Evolutionary conservation across 768 basidiomycete genomes (phyloP), one percentile per base, ranked within the genome.

Genomic region (Chlorophyllum brunneum): DNA sequence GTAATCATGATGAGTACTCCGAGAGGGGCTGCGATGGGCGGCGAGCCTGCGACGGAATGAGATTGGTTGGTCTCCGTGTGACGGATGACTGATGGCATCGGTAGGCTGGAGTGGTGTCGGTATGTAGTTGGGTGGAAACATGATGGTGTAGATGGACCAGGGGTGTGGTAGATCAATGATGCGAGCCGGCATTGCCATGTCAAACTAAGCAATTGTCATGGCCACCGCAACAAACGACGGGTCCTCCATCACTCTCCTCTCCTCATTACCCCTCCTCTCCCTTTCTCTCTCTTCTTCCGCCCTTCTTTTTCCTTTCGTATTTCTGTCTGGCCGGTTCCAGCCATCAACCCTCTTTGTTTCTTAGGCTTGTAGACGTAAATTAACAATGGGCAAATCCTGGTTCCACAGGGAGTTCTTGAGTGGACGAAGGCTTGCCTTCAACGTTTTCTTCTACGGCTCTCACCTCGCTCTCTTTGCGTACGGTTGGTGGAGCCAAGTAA

Each of bases 401-500:
- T 79, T 91, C 61, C 78, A 75, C 34, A 77, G 80, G 60, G 88
- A 92, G 69, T 79, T 91, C 56, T 72, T 88, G 48, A 68, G 61
- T 29, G 77, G 77, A 2, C 73, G 82, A 61, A 79, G 87, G 60
- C 80, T 91, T 57, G 65, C 72, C 49, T 89, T 92, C 70, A 88
- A 89, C 58, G 62, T 86, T 59, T 59, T 91, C 39, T 95, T 92
- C 70, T 92, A 94, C 60, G 85, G 90, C 40, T 62, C 80, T 0
- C 94, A 97, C 54, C 49, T 91, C 44, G 70, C 66, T 56, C 65
- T 91, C 63, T 94, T 95, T 61, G 83, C 71, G 1, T 86, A 91
- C 66, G 94, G 94, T n/a, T 97, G 94, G 91, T 76, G 83, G 65
- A 82, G 80, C 64, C 89, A 92, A 79, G 90, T 83, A 57, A 26